Conservation (phyloP, 2,329 filamentous ascomycete species). For the Exophiala sp. region DNA sequence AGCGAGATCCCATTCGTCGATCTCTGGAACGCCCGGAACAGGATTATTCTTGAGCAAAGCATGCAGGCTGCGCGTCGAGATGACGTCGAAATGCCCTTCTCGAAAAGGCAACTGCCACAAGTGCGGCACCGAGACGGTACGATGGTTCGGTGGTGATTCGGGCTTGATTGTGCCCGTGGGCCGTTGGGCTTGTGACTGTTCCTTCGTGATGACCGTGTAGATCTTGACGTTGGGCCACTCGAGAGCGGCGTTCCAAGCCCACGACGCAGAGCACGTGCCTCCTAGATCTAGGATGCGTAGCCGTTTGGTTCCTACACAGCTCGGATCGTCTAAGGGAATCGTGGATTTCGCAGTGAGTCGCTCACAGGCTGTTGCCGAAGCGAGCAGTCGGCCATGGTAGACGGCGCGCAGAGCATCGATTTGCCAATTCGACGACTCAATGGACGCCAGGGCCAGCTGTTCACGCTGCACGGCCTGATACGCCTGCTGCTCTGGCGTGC, state of each 20-base stretch:
- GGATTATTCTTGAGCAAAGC: slow-evolving; percentile 68
- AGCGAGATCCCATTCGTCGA: slow-evolving; percentile 83
- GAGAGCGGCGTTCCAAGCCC: slow-evolving; percentile 89
- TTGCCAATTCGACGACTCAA: slow-evolving; percentile 56
- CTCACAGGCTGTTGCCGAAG: slow-evolving; percentile 45
- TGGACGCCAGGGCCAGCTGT: slow-evolving; percentile 68
- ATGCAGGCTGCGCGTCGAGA: slow-evolving; percentile 83
- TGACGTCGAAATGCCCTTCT: slow-evolving; percentile 79
- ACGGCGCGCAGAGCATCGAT: slow-evolving; percentile 57
- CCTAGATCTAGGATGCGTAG: slow-evolving; percentile 77
- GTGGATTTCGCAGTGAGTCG: slow-evolving; percentile 27
- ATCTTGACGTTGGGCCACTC: slow-evolving; percentile 80
- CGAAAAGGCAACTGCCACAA: slow-evolving; percentile 80
- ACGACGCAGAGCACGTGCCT: slow-evolving; percentile 78
- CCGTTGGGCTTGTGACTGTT: slow-evolving; percentile 62
- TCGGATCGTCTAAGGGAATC: slow-evolving; percentile 24
- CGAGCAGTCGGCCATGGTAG: slow-evolving; percentile 55
- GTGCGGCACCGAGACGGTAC: slow-evolving; percentile 68
- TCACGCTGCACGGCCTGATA: slow-evolving; percentile 61
- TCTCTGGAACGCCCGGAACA: slow-evolving; percentile 53
- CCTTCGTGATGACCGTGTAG: slow-evolving; percentile 77
- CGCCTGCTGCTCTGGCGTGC: slow-evolving; percentile 33
- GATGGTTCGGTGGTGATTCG: slow-evolving; percentile 80
- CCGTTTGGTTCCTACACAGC: slow-evolving; percentile 39
- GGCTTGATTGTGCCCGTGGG: slow-evolving; percentile 44